Base-by-base conservation (phyloP, 148 eudicot genomes). In the Diospyros lotus region DNA sequence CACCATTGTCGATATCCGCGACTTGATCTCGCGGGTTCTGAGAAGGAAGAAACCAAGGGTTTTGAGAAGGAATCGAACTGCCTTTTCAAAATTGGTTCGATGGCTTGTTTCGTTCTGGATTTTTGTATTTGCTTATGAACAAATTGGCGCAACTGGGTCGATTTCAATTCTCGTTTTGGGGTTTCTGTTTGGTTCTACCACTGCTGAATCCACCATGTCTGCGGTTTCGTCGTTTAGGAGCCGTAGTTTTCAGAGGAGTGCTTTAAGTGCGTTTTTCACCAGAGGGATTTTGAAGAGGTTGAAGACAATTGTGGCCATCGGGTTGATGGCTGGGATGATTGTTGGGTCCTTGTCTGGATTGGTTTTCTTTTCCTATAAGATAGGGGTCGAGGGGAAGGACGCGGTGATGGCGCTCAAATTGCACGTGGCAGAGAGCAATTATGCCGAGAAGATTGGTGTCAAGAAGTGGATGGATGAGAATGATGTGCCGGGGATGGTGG, bases 401-500 rank as follows among this genome's bases (percentile, higher is more conserved):
- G 97, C 96, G 0, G 96, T 94, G 15, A 82, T 82, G 60, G 86
- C 94, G 11, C 66, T 94, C 72, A 94, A 92, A 67, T 81, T 88
- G 14, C 96, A 86, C 58, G 94, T 92, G 0, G 89, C 92, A 72
- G 88, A 90, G 76, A 92, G 84, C 50, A 90, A 94, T 80, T 92
- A 90, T 69, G 91, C 98, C 1, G 94, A 92, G 82, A 89, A 82
- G 72, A 86, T 89, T n/a, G 98, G 98, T 18, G 64, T 92, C 55
- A 90, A 87, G 83, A 69, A 90, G 71, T 92, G 98, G 97, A 92
- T 94, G 94, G 96, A 90, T 69, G 98, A 92, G 58, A 94, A 94
- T 80, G 97, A 94, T 78, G 94, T 94, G 56, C 90, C 98, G 12
- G 90, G 86, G 38, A 90, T 89, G 91, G 85, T 94, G 71, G 97